Conservation (phyloP, 2,329 filamentous ascomycete species). For the Colletotrichum tofieldiae region DNA sequence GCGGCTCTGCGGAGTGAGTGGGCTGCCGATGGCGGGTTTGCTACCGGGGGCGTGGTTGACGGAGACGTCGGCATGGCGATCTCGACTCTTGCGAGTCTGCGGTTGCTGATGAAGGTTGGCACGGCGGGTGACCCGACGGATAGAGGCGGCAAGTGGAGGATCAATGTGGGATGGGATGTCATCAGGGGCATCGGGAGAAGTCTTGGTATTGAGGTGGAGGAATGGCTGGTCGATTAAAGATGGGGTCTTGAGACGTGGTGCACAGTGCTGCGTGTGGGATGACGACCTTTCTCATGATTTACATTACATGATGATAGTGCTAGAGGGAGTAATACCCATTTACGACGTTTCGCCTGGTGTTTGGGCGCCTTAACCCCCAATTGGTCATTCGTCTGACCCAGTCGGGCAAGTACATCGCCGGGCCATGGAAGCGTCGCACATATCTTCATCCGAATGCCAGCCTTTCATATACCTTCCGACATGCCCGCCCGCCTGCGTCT, state of each 20-base stretch:
- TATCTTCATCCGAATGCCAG: background rate
- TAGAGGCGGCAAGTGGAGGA: slow-evolving; percentile 80
- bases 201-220: slow-evolving; percentile 84
- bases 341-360: background rate
- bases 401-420: background rate
- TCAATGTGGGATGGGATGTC: slow-evolving; percentile 85
- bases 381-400: background rate
- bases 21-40: slow-evolving; percentile 56
- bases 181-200: slow-evolving; percentile 79
- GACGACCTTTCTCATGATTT: background rate
- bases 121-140: slow-evolving; percentile 76
- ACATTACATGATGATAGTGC: slow-evolving; percentile 3
- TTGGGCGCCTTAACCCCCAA: background rate
- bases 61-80: slow-evolving; percentile 76
- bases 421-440: no score
- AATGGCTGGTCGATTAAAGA: slow-evolving; percentile 79
- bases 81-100: slow-evolving; percentile 80
- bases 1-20: slow-evolving; percentile 75
- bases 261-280: background rate
- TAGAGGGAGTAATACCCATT: background rate
- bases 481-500: background rate
- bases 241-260: no score
- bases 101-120: slow-evolving; percentile 78
- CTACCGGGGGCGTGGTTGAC: slow-evolving; percentile 59
- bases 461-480: background rate